These are phyloP conservation scores for Botrytis squamosa DNA, from an alignment of 2,329 filamentous ascomycete genomes.

Conservation along the genomic window DNA sequence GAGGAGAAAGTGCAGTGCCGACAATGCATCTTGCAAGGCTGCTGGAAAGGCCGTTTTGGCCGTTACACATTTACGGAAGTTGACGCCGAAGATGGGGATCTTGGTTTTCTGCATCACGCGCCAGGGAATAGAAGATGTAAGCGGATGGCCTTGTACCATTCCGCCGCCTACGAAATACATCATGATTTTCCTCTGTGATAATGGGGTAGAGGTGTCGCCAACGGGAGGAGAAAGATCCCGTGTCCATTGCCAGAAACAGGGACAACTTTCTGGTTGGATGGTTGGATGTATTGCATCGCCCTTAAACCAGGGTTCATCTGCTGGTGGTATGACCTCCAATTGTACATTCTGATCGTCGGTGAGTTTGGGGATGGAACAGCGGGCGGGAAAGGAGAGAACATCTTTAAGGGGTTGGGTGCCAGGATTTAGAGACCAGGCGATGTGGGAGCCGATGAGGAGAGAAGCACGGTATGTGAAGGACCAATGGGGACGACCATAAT, in stretches of 20 bases:
- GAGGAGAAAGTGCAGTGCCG: neutral
- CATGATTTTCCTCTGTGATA: neutral
- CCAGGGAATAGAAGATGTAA: neutral
- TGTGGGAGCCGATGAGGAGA: neutral
- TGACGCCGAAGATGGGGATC: neutral
- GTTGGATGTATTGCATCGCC: neutral
- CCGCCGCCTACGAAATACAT: neutral
- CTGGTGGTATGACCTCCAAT: neutral
- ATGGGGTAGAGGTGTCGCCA: neutral
- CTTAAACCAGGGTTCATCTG: neutral
- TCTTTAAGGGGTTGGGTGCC: neutral
- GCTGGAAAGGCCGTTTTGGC: neutral
- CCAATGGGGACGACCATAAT: neutral
- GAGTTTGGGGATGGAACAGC: neutral
- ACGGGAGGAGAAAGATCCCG: neutral
- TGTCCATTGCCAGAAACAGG: slow-evolving; percentile 3
- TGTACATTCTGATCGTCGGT: neutral
- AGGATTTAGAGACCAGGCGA: neutral
- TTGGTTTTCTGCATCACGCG: neutral
- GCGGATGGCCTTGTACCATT: neutral
- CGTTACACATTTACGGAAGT: neutral
- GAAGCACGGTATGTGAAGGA: neutral
- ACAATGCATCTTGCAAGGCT: neutral
- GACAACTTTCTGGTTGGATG: neutral
- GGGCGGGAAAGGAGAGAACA: slow-evolving; percentile 2